These are phyloP conservation scores for Fusarium sp. DNA, from an alignment of 2,329 filamentous ascomycete genomes.

Conservation along the genomic window DNA sequence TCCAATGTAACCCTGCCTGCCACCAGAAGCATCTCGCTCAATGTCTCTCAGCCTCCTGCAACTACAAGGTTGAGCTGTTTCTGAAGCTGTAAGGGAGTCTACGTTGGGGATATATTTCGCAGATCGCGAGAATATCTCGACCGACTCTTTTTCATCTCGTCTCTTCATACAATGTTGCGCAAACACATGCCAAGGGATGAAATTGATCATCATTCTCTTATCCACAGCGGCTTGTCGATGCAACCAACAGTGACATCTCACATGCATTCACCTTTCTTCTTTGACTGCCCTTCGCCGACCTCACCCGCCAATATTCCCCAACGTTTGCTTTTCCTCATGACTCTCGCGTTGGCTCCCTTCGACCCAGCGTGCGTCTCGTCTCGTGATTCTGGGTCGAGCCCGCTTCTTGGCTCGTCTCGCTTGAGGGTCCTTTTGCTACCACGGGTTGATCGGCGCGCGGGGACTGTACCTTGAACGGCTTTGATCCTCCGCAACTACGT, in stretches of 20 bases:
- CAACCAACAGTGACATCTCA: neutral
- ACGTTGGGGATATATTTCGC: neutral
- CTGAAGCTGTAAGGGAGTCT: neutral
- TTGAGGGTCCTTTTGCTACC: neutral
- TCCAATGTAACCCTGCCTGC: neutral
- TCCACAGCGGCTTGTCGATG: neutral
- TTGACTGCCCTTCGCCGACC: neutral
- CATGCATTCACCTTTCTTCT: constrained; percentile 11
- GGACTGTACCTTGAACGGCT: neutral
- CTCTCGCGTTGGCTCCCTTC: neutral
- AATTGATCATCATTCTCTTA: neutral
- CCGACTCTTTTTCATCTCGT: neutral
- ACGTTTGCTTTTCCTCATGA: constrained; percentile 9
- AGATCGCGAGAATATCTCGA: neutral
- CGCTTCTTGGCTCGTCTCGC: constrained; percentile 5
- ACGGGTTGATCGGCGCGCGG: neutral
- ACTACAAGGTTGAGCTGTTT: neutral
- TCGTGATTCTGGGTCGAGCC: constrained; percentile 7
- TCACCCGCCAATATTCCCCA: neutral
- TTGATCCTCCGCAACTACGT: neutral
- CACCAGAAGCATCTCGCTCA: neutral
- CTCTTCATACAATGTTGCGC: neutral
- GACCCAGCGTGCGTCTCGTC: neutral
- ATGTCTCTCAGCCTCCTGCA: constrained; percentile 5
- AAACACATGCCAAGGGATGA: neutral